Evolutionary conservation across 2,329 filamentous ascomycete genomes (phyloP).

Genomic region (Botryotinia globosa): DNA sequence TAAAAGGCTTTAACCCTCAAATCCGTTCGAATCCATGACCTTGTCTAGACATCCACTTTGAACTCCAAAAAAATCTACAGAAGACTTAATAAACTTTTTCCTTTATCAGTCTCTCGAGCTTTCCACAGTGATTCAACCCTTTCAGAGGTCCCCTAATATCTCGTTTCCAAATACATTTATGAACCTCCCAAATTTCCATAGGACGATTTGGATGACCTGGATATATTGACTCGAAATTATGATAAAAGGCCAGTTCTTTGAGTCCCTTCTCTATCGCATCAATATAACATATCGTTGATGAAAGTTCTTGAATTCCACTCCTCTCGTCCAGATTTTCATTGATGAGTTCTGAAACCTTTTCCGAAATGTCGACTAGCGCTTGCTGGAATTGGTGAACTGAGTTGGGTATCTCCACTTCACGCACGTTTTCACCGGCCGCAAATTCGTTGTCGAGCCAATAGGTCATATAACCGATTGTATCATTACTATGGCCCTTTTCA

Average conservation of each 20-base stretch:
- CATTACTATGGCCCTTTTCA: no score
- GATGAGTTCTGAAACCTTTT: neutral
- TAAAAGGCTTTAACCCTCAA: neutral
- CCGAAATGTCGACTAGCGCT: neutral
- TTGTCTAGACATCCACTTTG: neutral
- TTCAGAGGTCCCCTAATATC: neutral
- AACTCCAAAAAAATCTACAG: neutral
- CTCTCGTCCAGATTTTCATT: neutral
- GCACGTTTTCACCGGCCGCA: neutral
- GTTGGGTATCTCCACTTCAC: neutral
- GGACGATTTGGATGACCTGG: neutral
- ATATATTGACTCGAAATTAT: neutral
- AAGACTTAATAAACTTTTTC: neutral
- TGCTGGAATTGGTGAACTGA: neutral
- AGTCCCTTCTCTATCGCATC: neutral
- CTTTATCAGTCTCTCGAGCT: neutral
- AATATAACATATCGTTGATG: neutral
- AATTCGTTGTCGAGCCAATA: neutral
- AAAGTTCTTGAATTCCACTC: neutral
- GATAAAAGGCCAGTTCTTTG: neutral
- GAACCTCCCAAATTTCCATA: neutral
- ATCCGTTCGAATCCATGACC: neutral
- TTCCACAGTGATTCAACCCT: neutral
- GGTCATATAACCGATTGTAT: neutral
- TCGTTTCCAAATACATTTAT: neutral